Evolutionary conservation across 768 basidiomycete genomes (phyloP).

Genomic region (Hebeloma cylindrosporum): DNA sequence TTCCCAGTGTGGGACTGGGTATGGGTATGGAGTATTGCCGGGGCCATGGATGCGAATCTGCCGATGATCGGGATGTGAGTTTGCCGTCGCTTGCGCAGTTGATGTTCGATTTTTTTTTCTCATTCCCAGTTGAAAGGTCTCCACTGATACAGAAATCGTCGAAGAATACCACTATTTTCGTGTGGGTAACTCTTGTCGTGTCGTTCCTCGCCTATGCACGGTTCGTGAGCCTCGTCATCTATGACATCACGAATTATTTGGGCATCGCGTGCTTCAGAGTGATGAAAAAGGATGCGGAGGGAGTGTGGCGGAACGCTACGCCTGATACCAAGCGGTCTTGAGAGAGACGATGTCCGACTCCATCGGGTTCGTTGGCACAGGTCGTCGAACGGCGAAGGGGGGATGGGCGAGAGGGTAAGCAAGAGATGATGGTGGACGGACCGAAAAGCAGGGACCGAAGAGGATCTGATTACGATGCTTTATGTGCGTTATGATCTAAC

Average conservation of each 20-base stretch:
- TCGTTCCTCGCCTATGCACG: slow-evolving; percentile 71
- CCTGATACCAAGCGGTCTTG: too few relatives aligned
- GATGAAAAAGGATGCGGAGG: slow-evolving; percentile 73
- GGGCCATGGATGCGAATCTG: slow-evolving; percentile 82
- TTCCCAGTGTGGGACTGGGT: slow-evolving; percentile 90
- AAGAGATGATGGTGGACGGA: neutral
- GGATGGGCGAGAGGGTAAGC: neutral
- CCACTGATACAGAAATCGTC: slow-evolving; percentile 67
- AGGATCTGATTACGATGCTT: too few relatives aligned
- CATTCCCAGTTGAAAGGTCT: slow-evolving; percentile 34
- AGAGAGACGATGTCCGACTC: too few relatives aligned
- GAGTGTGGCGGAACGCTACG: slow-evolving; percentile 49
- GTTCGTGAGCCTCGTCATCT: slow-evolving; percentile 82
- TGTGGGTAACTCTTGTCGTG: slow-evolving; percentile 67
- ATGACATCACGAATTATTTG: slow-evolving; percentile 85
- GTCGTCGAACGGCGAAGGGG: neutral
- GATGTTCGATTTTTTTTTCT: slow-evolving; percentile 8
- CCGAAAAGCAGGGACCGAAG: neutral
- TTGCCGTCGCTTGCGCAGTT: too few relatives aligned
- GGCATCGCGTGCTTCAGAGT: slow-evolving; percentile 97
- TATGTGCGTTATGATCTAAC: too few relatives aligned
- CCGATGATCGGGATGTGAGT: slow-evolving; percentile 68
- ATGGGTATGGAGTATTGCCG: slow-evolving; percentile 79
- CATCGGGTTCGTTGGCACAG: too few relatives aligned
- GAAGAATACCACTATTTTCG: slow-evolving; percentile 62